A percentile compares a stretch with the other conserved stretches of the same genome.
Conservation (phyloP, 305 asterid species). For the Fraxinus floribunda region DNA sequence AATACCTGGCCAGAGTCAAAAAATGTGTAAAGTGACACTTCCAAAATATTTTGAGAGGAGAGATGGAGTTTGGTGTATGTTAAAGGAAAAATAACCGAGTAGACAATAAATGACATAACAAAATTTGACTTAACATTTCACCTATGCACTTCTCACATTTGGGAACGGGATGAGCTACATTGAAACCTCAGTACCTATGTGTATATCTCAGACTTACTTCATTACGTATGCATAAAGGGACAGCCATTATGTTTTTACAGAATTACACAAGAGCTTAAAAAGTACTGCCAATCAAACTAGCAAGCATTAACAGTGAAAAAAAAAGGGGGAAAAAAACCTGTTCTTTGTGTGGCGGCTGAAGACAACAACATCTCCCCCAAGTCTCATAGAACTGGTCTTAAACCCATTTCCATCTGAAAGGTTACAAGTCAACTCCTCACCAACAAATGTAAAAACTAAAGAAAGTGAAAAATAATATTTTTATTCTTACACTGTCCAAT, state of each 20-base stretch:
- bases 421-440: constrained; percentile 26
- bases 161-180: constrained; percentile 10
- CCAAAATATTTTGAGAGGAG: not conserved
- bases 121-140: not conserved
- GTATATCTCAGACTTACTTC: not conserved
- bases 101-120: not conserved
- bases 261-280: not conserved
- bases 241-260: not conserved
- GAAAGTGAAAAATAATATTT: constrained; percentile 8
- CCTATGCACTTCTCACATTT: not conserved
- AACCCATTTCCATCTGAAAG: constrained; percentile 96
- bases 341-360: constrained; percentile 60
- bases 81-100: not conserved
- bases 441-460: constrained; percentile 11
- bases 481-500: constrained; percentile 77
- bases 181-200: not conserved
- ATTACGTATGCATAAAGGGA: not conserved
- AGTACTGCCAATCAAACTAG: not conserved
- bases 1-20: not conserved
- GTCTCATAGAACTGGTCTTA: constrained; percentile 97
- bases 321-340: constrained; percentile 42
- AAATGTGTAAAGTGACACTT: not conserved
- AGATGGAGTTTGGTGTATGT: not conserved
- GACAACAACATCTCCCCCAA: constrained; percentile 88
- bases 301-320: not conserved